Evolutionary conservation across 129 eudicot species (phyloP), one percentile per base, ranked within the genome.

Genomic region (Saussurea involucrata): DNA sequence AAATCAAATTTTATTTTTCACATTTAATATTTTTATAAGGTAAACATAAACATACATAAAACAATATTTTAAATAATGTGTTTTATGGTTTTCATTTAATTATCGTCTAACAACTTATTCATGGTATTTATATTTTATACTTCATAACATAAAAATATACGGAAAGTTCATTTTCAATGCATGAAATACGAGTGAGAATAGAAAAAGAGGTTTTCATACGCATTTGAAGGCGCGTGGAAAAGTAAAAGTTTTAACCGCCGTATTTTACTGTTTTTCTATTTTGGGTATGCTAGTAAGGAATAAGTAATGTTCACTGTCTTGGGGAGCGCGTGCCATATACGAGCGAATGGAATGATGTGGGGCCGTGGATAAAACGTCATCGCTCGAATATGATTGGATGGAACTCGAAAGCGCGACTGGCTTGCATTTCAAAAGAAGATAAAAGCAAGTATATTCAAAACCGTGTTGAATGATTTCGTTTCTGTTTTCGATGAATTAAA

Each of bases 211-310:
- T 13, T 61, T 71, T 63, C 61, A 79, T 79, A 79, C 73, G 73
- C 4, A 64, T 29, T 6, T 71, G 40, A 31, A 63, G 66, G 83
- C 67, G 78, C 83, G 83, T 71, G 78, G 13, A 40, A 42, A 53
- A 10, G 20, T 13, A 1, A 44, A 71, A 2, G 17, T 60, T 70
- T 72, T 79, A 79, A 79, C 83, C 57, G 73, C 83, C 83, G 57
- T 79, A 63, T 40, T 42, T 76, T 70, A 67, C 72, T 46, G 63
- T 44, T 67, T 68, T 36, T 20, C 74, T 49, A 6, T 29, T 66
- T 32, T 27, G 20, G 73, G 72, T 22, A 63, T 29, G 42, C 1
- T 11, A 12, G 78, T 64, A 63, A 24, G 78, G 63, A 31, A n/a
- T 0, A 33, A 10, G 6, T 4, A 10, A 0, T 8, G 2, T 29